phyloP scores from a whole-genome alignment of 768 basidiomycete species.

The Lentinula sp. region DNA sequence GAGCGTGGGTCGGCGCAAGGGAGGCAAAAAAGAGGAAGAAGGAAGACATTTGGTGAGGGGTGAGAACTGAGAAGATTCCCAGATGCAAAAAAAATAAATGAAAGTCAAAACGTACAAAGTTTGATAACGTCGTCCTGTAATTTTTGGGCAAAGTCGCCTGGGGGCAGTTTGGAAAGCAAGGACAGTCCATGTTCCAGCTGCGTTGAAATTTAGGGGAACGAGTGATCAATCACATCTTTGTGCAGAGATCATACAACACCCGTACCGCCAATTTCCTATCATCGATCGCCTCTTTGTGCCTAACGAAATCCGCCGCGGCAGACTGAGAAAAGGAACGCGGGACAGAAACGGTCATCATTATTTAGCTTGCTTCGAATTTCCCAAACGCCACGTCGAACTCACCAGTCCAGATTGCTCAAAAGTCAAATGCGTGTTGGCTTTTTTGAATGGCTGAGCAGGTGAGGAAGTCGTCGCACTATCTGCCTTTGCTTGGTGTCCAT shows the following conservation, averaged over 20 bases:
- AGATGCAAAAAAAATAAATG: too few species aligned
- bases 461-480: neutral
- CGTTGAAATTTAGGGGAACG: neutral
- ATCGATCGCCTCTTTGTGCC: slow-evolving; percentile 58
- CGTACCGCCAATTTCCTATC: slow-evolving; percentile 73
- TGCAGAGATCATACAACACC: slow-evolving; percentile 7
- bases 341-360: neutral
- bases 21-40: neutral
- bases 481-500: slow-evolving; percentile 7
- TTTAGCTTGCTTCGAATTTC: neutral
- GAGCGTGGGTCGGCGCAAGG: neutral
- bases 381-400: slow-evolving; percentile 11
- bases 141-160: slow-evolving; percentile 30
- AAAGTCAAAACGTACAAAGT: slow-evolving; percentile 37
- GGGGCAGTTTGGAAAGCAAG: slow-evolving; percentile 54
- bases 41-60: neutral
- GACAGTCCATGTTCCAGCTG: slow-evolving; percentile 70
- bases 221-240: neutral
- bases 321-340: slow-evolving; percentile 29
- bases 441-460: slow-evolving; percentile 31
- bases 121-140: slow-evolving; percentile 46
- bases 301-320: slow-evolving; percentile 54
- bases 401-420: slow-evolving; percentile 38
- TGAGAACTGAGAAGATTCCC: neutral
- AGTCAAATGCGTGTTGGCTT: slow-evolving; percentile 25